These are phyloP conservation scores for Microbotryum silenes-acaulis DNA, from an alignment of 1,284 basidiomycete species.

Conservation along the genomic window DNA sequence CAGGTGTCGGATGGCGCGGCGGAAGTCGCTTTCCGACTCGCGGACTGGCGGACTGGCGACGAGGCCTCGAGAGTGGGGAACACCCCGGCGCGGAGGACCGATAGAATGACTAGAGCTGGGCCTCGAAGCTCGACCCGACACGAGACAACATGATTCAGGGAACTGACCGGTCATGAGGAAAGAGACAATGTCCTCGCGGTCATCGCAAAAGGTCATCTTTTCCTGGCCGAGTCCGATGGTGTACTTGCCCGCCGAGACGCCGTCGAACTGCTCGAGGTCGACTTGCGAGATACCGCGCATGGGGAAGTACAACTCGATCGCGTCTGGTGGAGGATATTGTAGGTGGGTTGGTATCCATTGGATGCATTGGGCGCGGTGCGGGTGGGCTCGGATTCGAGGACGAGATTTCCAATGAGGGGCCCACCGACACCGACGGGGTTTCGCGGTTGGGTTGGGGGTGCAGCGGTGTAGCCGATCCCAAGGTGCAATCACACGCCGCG, in stretches of 20 bases:
- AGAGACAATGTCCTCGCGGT: constrained; percentile 90
- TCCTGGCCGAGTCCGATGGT: constrained; percentile 98
- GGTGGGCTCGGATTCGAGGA: background rate
- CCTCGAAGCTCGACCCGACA: too few species aligned
- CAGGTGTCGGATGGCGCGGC: too few species aligned
- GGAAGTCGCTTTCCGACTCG: too few species aligned
- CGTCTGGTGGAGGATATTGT: constrained; percentile 39
- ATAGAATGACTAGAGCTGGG: background rate
- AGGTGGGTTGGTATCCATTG: background rate
- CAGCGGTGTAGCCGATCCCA: too few species aligned
- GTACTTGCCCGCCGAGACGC: constrained; percentile 93
- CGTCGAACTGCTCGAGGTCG: constrained; percentile 90
- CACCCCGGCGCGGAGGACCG: too few species aligned
- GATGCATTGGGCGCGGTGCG: background rate
- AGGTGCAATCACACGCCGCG: too few species aligned
- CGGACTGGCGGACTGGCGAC: too few species aligned
- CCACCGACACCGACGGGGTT: too few species aligned
- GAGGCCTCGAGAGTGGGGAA: too few species aligned
- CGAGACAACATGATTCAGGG: background rate
- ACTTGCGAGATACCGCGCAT: constrained; percentile 76
- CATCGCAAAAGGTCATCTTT: constrained; percentile 59
- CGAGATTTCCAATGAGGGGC: too few species aligned
- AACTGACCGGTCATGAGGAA: constrained; percentile 82
- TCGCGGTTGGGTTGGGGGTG: too few species aligned
- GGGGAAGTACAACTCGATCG: constrained; percentile 53